A percentile compares a stretch with the other conserved stretches of the same genome.
Conservation (phyloP, 2,329 filamentous ascomycete genomes). For the Ceratocystis eucalypticola region DNA sequence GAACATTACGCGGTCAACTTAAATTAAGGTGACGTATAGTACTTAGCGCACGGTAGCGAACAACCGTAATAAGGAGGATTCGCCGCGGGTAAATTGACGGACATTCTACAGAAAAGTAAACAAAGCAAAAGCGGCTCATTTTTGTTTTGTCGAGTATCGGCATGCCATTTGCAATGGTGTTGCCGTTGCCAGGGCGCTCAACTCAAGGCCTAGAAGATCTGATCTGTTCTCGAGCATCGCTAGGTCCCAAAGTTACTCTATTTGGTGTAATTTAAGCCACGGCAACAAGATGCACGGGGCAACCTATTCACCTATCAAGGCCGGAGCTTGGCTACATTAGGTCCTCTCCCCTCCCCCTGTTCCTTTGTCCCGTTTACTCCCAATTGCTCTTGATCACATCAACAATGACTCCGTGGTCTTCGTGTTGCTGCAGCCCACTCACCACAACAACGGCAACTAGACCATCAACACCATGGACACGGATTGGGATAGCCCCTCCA, state of each 20-base stretch:
- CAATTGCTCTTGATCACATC: constrained; percentile 39
- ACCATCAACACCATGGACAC: constrained; percentile 60
- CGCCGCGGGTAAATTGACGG: background rate
- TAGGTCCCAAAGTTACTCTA: no score
- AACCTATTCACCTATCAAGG: no score
- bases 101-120: background rate
- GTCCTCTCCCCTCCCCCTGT: no score
- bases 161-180: background rate
- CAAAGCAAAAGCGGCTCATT: background rate
- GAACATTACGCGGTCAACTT: background rate
- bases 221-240: no score
- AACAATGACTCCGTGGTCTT: constrained; percentile 65
- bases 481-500: constrained; percentile 61
- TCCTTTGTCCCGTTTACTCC: background rate
- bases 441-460: constrained; percentile 63
- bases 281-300: no score
- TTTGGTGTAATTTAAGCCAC: no score
- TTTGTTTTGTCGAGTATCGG: background rate
- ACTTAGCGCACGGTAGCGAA: background rate
- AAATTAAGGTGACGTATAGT: background rate
- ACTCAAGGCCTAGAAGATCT: no score
- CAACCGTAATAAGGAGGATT: background rate
- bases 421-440: constrained; percentile 59
- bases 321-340: no score
- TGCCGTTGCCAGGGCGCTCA: background rate